A percentile compares a stretch with the other conserved stretches of the same genome.
phyloP scores from a whole-genome alignment of 495 filamentous ascomycete species.

The Aspergillus kassunensis region DNA sequence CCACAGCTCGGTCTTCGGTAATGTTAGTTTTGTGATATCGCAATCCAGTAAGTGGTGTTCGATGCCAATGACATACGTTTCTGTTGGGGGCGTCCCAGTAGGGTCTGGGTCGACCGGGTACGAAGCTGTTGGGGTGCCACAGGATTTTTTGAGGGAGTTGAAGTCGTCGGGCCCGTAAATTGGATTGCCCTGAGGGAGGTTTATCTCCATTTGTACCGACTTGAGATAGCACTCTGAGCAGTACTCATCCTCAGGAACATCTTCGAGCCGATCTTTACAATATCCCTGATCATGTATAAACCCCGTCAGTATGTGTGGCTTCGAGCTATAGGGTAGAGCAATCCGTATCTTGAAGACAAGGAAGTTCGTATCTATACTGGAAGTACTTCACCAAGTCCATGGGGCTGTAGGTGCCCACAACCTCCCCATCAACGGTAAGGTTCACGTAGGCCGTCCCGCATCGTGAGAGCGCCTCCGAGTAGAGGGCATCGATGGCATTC shows the following conservation, averaged over 20 bases:
- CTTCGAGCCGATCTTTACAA: background rate
- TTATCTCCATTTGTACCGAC: background rate
- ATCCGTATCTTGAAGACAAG: background rate
- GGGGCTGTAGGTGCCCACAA: background rate
- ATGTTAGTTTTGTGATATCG: background rate
- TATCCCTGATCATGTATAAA: background rate
- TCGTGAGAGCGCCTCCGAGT: background rate
- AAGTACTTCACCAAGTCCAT: background rate
- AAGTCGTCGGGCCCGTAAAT: background rate
- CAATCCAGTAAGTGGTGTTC: too few relatives aligned
- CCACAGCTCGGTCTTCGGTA: background rate
- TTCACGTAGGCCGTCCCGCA: background rate
- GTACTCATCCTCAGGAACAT: background rate
- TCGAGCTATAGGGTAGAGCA: background rate
- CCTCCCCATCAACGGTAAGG: background rate
- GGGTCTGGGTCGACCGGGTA: background rate
- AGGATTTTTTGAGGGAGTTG: background rate
- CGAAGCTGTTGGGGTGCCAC: background rate
- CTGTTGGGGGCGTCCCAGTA: background rate
- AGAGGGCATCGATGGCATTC: background rate
- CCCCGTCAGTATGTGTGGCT: background rate
- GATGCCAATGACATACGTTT: background rate
- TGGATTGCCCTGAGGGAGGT: background rate
- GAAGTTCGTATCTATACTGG: background rate
- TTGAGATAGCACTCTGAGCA: conserved; percentile 4